These are phyloP conservation scores for Saccharomyces hybrid DNA, from an alignment of 1,139 yeast species.

Conservation along the genomic window DNA sequence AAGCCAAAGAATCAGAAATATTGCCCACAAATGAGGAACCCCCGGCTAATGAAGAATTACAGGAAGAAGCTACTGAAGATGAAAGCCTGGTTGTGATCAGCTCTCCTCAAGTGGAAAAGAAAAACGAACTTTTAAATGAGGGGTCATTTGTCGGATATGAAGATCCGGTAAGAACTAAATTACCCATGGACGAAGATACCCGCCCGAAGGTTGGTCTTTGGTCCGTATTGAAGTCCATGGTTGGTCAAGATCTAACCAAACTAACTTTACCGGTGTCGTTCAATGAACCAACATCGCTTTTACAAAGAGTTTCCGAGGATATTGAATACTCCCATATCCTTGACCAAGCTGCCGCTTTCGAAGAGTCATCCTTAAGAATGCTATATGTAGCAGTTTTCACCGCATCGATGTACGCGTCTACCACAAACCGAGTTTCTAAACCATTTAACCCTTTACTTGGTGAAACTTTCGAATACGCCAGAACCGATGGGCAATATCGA, in stretches of 20 bases:
- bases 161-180: conserved; percentile 67
- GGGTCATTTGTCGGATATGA: conserved; percentile 83
- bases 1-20: conserved; percentile 4
- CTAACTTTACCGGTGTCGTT: conserved; percentile 95
- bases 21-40: conserved; percentile 7
- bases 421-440: conserved; percentile 87
- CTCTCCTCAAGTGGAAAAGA: conserved; percentile 34
- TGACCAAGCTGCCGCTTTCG: conserved; percentile 66
- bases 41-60: conserved; percentile 1
- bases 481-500: conserved; percentile 84
- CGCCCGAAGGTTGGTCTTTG: conserved; percentile 88
- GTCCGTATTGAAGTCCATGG: conserved; percentile 91
- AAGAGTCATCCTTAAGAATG: conserved; percentile 76
- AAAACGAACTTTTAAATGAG: conserved; percentile 42
- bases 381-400: conserved; percentile 91
- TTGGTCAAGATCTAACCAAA: conserved; percentile 95
- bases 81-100: conserved; percentile 5
- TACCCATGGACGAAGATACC: conserved; percentile 71
- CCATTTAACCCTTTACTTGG: conserved; percentile 96
- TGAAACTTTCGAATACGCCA: conserved; percentile 85
- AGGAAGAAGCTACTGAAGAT: conserved; percentile 1
- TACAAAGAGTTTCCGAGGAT: conserved; percentile 94
- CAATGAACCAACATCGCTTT: conserved; percentile 87
- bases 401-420: conserved; percentile 90
- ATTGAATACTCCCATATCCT: conserved; percentile 78